Base-by-base conservation (phyloP, 345 rosid genomes). In the Anacardium occidentale region DNA sequence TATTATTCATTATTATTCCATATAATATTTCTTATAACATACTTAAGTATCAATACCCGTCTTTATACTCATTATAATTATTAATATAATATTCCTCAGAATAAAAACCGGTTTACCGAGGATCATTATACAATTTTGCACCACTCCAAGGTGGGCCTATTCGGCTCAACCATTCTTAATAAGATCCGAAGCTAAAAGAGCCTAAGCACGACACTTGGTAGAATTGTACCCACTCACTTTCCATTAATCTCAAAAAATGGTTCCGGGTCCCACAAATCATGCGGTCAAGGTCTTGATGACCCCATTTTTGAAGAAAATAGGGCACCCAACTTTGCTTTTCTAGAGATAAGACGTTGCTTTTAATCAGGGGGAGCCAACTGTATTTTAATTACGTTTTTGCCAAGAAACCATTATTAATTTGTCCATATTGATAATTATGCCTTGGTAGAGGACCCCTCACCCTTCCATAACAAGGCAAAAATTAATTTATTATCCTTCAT, bases 231-330 rank as follows among this genome's bases (percentile, higher is more conserved):
- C n/a, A n/a, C 32, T 70, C 7, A 45, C 54, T 18, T 8, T 70
- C 74, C 65, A 59, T 0, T 13, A 53, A 66, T 18, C 24, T 57
- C 5, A 26, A 50, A 66, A 25, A 26, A 60, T 70, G 56, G 20
- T 26, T 60, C 7, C 2, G 66, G 66, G 58, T 13, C 66, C 74
- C 59, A 62, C 7, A 13, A 48, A 32, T 71, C 48, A 45, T 24
- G 59, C 17, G 25, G 1, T 17, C 20, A 18, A 18, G 24, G 42
- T 5, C 50, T 4, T 42, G 2, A 20, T 62, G 12, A 61, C 40
- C 17, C 34, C 12, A 61, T 1, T 0, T 17, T 18, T 9, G 65
- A 37, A 62, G 6, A 37, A 59, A 59, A 8, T 18, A 37, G 18
- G 48, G 18, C 66, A 62, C 50, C 8, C 10, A 40, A 62, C 66